Conservation (phyloP, 2,329 filamentous ascomycete species). For the Graphiopsis chlorocephala region DNA sequence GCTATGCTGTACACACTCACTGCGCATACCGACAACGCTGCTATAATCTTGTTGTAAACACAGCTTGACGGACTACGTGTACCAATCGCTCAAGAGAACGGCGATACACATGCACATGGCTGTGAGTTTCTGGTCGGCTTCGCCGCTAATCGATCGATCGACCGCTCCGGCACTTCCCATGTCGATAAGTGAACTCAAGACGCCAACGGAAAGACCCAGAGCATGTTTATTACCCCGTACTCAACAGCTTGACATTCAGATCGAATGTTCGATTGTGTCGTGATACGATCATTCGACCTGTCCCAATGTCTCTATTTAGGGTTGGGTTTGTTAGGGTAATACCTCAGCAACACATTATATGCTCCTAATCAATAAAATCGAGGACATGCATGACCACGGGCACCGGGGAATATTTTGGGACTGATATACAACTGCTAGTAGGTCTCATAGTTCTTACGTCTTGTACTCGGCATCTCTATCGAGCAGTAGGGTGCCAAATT, state of each 20-base stretch:
- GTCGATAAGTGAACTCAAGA: no score
- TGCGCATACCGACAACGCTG: not conserved
- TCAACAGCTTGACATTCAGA: not conserved
- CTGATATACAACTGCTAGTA: not conserved
- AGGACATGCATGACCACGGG: not conserved
- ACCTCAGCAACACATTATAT: not conserved
- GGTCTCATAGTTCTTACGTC: not conserved
- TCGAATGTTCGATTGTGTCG: not conserved
- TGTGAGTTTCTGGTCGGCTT: no score
- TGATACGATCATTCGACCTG: not conserved
- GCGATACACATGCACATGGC: no score
- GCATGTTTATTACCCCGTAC: no score
- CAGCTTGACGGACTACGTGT: not conserved
- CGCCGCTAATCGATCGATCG: no score
- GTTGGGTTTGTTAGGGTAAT: not conserved
- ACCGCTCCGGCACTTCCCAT: no score
- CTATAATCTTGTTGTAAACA: not conserved
- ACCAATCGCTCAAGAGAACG: no score
- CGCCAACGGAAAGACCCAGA: no score
- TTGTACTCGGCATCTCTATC: not conserved
- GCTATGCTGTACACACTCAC: not conserved
- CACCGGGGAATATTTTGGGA: not conserved
- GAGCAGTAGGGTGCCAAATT: not conserved
- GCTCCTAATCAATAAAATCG: not conserved
- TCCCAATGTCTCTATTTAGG: not conserved